phyloP scores from a whole-genome alignment of 2,329 filamentous ascomycete species.

The Neopestalotiopsis sp. region DNA sequence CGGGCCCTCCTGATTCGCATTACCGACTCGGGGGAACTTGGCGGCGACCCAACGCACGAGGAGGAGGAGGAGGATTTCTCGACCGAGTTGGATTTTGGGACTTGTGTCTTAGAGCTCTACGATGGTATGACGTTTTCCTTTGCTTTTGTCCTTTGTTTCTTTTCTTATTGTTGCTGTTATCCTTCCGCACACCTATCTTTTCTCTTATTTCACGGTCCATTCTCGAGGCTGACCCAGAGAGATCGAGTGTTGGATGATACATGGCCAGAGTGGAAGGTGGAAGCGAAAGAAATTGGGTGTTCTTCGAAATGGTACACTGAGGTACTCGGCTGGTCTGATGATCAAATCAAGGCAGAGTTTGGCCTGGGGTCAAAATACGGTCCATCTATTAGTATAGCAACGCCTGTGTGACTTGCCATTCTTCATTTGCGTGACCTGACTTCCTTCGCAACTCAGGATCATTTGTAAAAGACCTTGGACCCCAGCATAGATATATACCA shows the following conservation, averaged over 20 bases:
- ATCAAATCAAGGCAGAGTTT: constrained; percentile 12
- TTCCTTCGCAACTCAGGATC: too few species aligned
- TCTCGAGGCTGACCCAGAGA: not conserved
- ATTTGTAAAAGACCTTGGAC: too few species aligned
- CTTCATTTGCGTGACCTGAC: too few species aligned
- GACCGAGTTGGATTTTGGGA: constrained; percentile 4
- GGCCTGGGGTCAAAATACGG: not conserved
- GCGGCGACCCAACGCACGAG: not conserved
- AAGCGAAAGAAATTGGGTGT: not conserved
- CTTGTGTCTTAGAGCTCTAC: constrained; percentile 2
- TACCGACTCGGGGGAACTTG: constrained; percentile 2
- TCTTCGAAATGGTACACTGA: constrained; percentile 7
- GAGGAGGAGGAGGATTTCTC: not conserved
- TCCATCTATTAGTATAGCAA: not conserved
- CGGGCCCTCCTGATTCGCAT: constrained; percentile 13
- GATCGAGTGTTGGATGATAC: not conserved
- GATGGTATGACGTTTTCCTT: not conserved
- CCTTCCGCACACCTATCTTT: not conserved
- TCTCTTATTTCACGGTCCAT: not conserved
- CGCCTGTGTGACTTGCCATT: not conserved
- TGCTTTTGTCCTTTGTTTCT: not conserved
- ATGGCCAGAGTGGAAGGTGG: not conserved
- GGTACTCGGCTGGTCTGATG: constrained; percentile 12
- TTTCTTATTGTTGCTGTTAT: not conserved
- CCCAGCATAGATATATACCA: too few species aligned